phyloP scores from a whole-genome alignment of 345 rosid species.

The Raphanus sativus region DNA sequence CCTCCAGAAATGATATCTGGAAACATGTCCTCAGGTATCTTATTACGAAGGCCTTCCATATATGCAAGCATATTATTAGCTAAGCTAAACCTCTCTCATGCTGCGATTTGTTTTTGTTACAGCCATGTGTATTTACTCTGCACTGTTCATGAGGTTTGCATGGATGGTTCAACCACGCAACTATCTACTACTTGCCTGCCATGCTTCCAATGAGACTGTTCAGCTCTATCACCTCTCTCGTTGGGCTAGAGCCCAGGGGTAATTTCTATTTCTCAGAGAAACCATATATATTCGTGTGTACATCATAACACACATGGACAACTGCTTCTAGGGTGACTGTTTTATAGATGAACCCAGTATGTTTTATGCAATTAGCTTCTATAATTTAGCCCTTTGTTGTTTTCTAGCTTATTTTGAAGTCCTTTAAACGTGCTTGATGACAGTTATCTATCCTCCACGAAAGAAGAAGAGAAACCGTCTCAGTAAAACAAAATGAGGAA shows the following conservation, averaged over 20 bases:
- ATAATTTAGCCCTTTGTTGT: neutral
- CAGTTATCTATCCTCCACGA: conserved; percentile 49
- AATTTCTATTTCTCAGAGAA: conserved; percentile 23
- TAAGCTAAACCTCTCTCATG: neutral
- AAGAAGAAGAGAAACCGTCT: conserved; percentile 43
- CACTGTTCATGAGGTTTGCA: conserved; percentile 83
- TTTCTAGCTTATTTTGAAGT: neutral
- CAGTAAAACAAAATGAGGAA: conserved; percentile 29
- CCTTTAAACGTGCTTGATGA: neutral
- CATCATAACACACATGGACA: neutral
- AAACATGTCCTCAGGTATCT: conserved; percentile 73
- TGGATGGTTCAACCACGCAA: conserved; percentile 93
- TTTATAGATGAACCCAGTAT: neutral
- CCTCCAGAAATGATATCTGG: conserved; percentile 97
- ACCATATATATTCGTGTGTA: neutral
- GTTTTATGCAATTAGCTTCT: neutral
- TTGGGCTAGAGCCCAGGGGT: conserved; percentile 81
- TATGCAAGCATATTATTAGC: neutral
- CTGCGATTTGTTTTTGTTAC: conserved; percentile 10
- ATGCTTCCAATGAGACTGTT: conserved; percentile 92
- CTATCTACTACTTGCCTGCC: conserved; percentile 84
- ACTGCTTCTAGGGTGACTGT: neutral
- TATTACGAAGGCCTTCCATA: neutral
- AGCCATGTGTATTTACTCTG: conserved; percentile 85
- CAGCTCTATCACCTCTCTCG: conserved; percentile 92